Evolutionary conservation across 768 basidiomycete genomes (phyloP), one percentile per base, ranked within the genome.

Genomic region (Mycena alexandri): DNA sequence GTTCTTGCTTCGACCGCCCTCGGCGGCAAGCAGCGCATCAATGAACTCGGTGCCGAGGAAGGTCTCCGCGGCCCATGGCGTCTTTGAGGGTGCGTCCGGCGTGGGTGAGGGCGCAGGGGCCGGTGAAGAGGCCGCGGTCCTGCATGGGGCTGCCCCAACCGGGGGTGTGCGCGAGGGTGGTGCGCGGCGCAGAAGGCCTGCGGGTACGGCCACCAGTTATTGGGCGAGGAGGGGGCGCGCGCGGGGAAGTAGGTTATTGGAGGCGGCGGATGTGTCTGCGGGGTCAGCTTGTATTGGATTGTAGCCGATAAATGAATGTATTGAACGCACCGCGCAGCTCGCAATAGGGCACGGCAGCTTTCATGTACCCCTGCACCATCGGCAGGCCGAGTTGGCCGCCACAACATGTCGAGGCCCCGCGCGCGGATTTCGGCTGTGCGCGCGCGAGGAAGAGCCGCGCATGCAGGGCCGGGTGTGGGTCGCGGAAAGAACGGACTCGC

Each of bases 121-220:
- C 70, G 1, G 50, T 48, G 48, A 71, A 71, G 8, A 2, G 11
- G 6, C 69, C 69, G 21, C 58, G 61, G 8, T 16, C 34, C 19
- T 14, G 14, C 13, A 55, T 0, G n/a, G 19, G 19, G 43, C 65
- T 48, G 48, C 70, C 70, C 65, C 65, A 71, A n/a, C 66, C 66
- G 13, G 58, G 42, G 14, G 63, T 57, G 63, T 71, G 70, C 14
- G 54, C 46, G 36, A 71, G 61, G n/a, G 36, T 50, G 25, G 22
- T 17, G 38, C 10, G 66, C 64, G 41, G 63, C 33, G 51, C 70
- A 71, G 59, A 68, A 68, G 4, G 70, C 21, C 24, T 71, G 70
- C 17, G 66, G 25, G 66, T 71, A 71, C n/a, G 70, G 70, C 70
- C 70, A 71, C 70, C 70, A 71, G 3, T 9, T 12, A 52, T 71